Base-by-base conservation (phyloP, 163 green algal genomes). In the Chloromonas sp. region DNA sequence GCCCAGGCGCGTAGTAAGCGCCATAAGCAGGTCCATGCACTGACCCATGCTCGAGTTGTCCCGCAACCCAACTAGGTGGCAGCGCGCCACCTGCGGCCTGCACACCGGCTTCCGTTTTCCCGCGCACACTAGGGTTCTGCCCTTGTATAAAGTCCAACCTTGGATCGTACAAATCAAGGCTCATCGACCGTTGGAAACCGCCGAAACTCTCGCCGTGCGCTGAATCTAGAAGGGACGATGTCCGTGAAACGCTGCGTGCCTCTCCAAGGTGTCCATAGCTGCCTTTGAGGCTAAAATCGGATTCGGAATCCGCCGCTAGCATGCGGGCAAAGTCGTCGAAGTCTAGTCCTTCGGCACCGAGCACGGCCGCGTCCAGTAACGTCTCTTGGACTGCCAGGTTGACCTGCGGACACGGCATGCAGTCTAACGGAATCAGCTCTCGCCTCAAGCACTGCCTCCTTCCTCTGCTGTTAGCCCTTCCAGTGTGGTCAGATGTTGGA, bases 261-360 rank as follows among this genome's bases (percentile, higher is more conserved):
- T 60, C 77, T 1, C 1, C 77, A 2, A 11, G 2, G 2, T 11
- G 2, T 1, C 14, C 14, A 61, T 11, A n/a, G 77, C 77, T 81
- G 14, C 77, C 77, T 36, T 36, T 36, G 36, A 60, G n/a, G 77
- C n/a, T 81, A 57, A 81, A 61, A 3, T 81, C 77, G 1, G 77
- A 81, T 2, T 61, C 15, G 1, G 77, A 81, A 78, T 90, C 89
- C 1, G 90, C 84, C 0, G 71, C 81, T 81, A 96, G 83, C 77
- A 97, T 81, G 15, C 84, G 84, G 70, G 95, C 85, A 82, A 97
- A 97, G 11, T 89, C 91, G 61, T 96, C 92, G 88, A 96, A 97
- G 88, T 96, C 92, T 15, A 97, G 79, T 2, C 92, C 91, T n/a
- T 89, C 83, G 2, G 77, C 77, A 74, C 85, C 82, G 60, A 88